phyloP scores from a whole-genome alignment of 2,329 filamentous ascomycete species.

The Colletotrichum lindemuthianum region DNA sequence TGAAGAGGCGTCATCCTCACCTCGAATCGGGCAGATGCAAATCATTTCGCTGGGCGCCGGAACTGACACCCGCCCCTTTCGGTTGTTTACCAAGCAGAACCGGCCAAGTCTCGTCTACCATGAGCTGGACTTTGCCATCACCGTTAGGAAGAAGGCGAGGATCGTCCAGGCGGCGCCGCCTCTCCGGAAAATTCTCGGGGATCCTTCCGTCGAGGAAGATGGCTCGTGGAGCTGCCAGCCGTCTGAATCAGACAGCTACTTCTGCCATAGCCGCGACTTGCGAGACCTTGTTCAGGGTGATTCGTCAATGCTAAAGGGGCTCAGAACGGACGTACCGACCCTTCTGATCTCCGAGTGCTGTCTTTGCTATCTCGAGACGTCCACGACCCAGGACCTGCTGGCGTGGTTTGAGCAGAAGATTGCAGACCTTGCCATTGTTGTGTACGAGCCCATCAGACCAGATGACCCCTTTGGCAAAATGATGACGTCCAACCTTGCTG shows the following conservation, averaged over 20 bases:
- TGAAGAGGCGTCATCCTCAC: conserved; percentile 37
- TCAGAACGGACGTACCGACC: conserved; percentile 74
- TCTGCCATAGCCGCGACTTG: conserved; percentile 76
- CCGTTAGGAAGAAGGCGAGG: conserved; percentile 73
- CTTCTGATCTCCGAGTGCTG: conserved; percentile 95
- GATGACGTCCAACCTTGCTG: conserved; percentile 90
- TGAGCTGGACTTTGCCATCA: conserved; percentile 87
- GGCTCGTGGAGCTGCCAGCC: conserved; percentile 56
- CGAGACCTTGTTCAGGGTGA: conserved; percentile 60
- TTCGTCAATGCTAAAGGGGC: conserved; percentile 43
- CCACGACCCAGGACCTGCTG: conserved; percentile 72
- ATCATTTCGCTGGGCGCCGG: conserved; percentile 94
- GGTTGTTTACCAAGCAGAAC: conserved; percentile 65
- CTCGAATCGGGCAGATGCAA: conserved; percentile 62
- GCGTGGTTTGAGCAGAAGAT: conserved; percentile 69
- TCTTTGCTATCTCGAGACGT: conserved; percentile 82
- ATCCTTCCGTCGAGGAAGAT: conserved; percentile 43
- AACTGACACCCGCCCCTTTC: conserved; percentile 89
- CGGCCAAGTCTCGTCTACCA: conserved; percentile 75
- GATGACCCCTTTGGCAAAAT: conserved; percentile 88
- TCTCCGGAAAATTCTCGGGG: conserved; percentile 51
- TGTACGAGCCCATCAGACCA: conserved; percentile 91
- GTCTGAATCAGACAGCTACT: conserved; percentile 54
- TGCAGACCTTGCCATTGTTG: conserved; percentile 64
- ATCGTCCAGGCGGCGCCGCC: conserved; percentile 58